These are phyloP conservation scores for Pseudonitzschia multistriata DNA, from an alignment of 108 stramenopile genomes.

Conservation along the genomic window DNA sequence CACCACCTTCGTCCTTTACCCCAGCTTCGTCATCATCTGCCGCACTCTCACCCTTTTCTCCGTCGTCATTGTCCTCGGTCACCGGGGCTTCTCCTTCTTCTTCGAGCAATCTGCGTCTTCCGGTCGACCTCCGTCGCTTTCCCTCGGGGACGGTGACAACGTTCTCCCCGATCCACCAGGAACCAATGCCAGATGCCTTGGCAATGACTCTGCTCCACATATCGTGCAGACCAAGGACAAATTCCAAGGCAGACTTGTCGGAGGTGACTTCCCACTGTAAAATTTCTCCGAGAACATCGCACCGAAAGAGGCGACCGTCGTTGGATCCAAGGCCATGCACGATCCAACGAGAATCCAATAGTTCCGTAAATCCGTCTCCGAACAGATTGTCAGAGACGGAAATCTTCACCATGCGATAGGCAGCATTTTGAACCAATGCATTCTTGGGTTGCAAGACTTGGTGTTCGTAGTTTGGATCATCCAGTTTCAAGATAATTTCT, in stretches of 20 bases:
- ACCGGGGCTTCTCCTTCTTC: conserved; percentile 8
- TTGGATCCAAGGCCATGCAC: conserved; percentile 66
- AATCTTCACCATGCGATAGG: conserved; percentile 66
- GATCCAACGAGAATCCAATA: conserved; percentile 72
- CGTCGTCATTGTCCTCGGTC: background rate
- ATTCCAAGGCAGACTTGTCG: conserved; percentile 66
- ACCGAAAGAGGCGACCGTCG: conserved; percentile 71
- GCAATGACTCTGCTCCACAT: conserved; percentile 76
- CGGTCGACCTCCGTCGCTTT: background rate
- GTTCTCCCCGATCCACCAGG: conserved; percentile 56
- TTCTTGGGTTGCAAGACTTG: conserved; percentile 15
- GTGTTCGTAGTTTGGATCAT: conserved; percentile 10
- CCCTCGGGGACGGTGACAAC: conserved; percentile 43
- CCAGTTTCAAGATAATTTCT: conserved; percentile 1
- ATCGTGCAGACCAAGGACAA: conserved; percentile 72
- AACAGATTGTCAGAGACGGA: conserved; percentile 57
- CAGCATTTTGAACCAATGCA: conserved; percentile 42
- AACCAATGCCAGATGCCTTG: conserved; percentile 25
- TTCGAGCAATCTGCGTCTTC: conserved; percentile 22
- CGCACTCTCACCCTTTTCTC: too few relatives aligned
- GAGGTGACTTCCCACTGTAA: conserved; percentile 64
- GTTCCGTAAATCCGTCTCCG: conserved; percentile 44
- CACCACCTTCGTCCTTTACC: background rate
- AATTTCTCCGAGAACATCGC: conserved; percentile 75
- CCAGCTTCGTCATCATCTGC: too few relatives aligned